Evolutionary conservation across 345 rosid genomes (phyloP).

Genomic region (Sisymbrium altissimum): DNA sequence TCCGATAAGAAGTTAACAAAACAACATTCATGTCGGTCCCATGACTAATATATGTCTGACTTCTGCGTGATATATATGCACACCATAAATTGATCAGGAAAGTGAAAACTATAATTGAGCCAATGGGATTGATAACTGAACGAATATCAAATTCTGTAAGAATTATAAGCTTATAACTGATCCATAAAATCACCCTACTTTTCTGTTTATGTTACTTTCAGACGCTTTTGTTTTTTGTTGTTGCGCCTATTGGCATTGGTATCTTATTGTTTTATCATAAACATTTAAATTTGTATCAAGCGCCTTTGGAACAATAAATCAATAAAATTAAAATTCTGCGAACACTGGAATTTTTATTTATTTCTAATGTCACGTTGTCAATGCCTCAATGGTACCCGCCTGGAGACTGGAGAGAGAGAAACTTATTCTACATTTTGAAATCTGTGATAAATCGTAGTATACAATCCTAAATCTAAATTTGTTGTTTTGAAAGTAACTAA

Average conservation of each 20-base stretch:
- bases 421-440: not conserved
- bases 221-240: not conserved
- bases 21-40: conserved; percentile 34
- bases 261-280: not conserved
- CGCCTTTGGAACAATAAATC: not conserved
- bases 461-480: too few species aligned
- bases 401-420: not conserved
- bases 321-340: not conserved
- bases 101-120: not conserved
- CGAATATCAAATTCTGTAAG: not conserved
- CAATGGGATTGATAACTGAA: not conserved
- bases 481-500: too few species aligned
- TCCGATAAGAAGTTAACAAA: conserved; percentile 23
- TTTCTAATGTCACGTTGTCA: not conserved
- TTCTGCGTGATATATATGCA: conserved; percentile 17
- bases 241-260: not conserved
- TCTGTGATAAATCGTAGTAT: not conserved
- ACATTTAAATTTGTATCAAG: not conserved
- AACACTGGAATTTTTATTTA: not conserved
- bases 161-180: not conserved
- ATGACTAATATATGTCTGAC: conserved; percentile 21
- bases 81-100: conserved; percentile 12
- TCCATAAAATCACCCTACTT: not conserved
- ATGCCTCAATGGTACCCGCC: not conserved
- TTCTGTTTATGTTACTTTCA: not conserved